These are phyloP conservation scores for Skeletonema tropicum DNA, from an alignment of 108 stramenopile species.

Conservation along the genomic window DNA sequence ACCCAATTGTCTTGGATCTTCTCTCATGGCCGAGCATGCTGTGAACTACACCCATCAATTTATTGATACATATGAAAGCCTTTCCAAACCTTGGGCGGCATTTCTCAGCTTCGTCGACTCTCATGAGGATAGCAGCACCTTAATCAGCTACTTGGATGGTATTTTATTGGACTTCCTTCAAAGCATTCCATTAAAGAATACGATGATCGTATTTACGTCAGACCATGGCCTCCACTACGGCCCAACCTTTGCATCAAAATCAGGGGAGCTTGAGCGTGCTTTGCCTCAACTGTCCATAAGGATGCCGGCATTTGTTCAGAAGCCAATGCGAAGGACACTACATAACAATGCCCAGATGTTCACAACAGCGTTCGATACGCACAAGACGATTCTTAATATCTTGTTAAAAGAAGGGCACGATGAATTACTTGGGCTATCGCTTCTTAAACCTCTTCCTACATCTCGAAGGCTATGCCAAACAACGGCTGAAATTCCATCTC, in stretches of 20 bases:
- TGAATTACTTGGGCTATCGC: conserved; percentile 8
- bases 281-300: conserved; percentile 46
- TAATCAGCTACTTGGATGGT: conserved; percentile 44
- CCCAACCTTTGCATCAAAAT: conserved; percentile 33
- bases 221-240: conserved; percentile 73
- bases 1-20: conserved; percentile 57
- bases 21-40: conserved; percentile 44
- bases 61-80: conserved; percentile 35
- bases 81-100: conserved; percentile 48
- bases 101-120: conserved; percentile 58
- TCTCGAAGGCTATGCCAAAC: conserved; percentile 2
- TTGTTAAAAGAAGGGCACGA: background rate
- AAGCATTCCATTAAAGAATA: conserved; percentile 35
- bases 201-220: conserved; percentile 47
- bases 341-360: conserved; percentile 25
- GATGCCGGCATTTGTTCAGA: conserved; percentile 18
- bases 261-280: conserved; percentile 46
- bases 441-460: conserved; percentile 1
- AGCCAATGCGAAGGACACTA: conserved; percentile 1
- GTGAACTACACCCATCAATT: conserved; percentile 42
- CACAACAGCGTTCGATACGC: conserved; percentile 59
- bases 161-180: conserved; percentile 20
- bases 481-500: conserved; percentile 5
- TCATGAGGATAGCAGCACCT: conserved; percentile 57
- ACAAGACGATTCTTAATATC: conserved; percentile 42